Base-by-base conservation (phyloP, 176 grass and related monocot genomes). In the Melocanna baccifera region DNA sequence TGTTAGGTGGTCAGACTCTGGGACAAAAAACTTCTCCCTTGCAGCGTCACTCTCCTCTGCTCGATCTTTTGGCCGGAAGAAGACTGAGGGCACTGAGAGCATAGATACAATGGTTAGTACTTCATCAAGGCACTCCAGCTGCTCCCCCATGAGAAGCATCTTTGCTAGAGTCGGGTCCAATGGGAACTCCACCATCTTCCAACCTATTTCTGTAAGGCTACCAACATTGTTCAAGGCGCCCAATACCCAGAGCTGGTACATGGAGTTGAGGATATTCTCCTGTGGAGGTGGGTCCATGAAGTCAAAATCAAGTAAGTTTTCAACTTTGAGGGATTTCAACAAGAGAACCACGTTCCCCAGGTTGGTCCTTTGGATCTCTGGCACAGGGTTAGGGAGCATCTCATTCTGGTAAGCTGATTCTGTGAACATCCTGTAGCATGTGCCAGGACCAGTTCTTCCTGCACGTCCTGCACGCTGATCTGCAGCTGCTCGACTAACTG, bases 151-250 rank as follows among this genome's bases (percentile, higher is more conserved):
- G 45, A 99, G 89, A 80, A 99, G 81, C 93, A 99, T 99, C 81
- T 99, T 99, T 32, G 96, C 96, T 70, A 99, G 71, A 56, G 96
- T 93, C 4, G 96, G 96, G 80, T 99, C 96, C 75, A 99, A 73
- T 9, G 96, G 96, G 76, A 99, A 99, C 75, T 99, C 96, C 66
- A 99, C 96, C 96, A 99, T 99, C 77, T 99, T 99, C 96, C 96
- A 99, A 40, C 96, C 93, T 48, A 99, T 95, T 69, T 83, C 93
- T 56, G 96, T 98, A 39, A 98, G 93, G 57, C 76, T 79, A 55
- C 96, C 96, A 47, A 95, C 93, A 87, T 98, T 98, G 84, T 94
- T 98, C 67, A 98, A 88, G 19, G 96, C 96, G 45, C 91, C 96
- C 64, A 98, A 90, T 22, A 98, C 96, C 96, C 96, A 98, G 20